Evolutionary conservation across 257 asterid genomes (phyloP), one percentile per base, ranked within the genome.

Genomic region (Cynanchum wilfordii): DNA sequence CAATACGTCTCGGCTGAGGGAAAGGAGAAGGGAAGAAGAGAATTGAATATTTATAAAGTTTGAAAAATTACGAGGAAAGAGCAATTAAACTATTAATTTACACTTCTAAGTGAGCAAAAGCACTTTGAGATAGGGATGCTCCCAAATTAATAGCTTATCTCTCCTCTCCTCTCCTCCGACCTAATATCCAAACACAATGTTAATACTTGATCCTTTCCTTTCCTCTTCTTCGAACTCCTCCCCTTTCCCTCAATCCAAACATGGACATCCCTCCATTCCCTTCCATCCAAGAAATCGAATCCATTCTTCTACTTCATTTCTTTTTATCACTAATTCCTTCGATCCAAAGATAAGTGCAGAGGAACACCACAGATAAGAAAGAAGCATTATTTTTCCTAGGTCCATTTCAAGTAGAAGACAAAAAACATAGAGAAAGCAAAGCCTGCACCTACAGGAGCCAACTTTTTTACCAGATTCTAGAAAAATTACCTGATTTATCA

Each of bases 401-500:
- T 49, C 72, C 49, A 12, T 63, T 49, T 69, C 60, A 49, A 27
- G 57, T 19, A 19, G 59, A 50, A 3, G 13, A 50, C 38, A 62
- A 36, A 69, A 55, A 76, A 20, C 40, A 62, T 15, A 62, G 45
- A 33, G 45, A 33, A 64, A 36, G 17, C 38, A 47, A 64, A 64
- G 50, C 20, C 69, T 64, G 69, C 20, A 64, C 55, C 44, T 19
- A 55, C 5, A 54, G 15, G 55, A 58, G 65, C 63, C 56, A 57
- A 24, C 24, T 7, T 63, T 57, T 62, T 68, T 66, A 19, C 62
- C 55, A 27, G 33, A 66, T 64, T 44, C 47, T 63, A 73, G 75
- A 72, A 42, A 78, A 6, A 36, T 66, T 76, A 92, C 97, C 97
- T 75, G 98, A 87, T 76, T 93, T 93, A 68, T 87, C 78, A 73